These are phyloP conservation scores for Anisogramma anomala DNA, from an alignment of 2,329 filamentous ascomycete species.

Conservation along the genomic window DNA sequence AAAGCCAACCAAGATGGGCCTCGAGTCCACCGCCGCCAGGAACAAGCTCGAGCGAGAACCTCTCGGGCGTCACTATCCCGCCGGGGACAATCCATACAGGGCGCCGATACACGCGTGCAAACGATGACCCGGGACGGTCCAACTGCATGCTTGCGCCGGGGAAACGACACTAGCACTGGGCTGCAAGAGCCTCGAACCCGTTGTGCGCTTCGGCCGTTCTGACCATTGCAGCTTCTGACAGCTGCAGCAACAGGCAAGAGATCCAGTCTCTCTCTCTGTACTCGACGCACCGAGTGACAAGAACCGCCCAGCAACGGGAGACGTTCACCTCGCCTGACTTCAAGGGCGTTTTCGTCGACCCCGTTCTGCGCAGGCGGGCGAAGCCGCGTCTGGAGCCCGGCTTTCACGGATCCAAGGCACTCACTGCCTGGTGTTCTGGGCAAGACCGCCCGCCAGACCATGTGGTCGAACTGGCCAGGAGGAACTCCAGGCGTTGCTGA, in stretches of 20 bases:
- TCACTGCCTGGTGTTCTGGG: slow-evolving; percentile 87
- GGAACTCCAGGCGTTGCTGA: slow-evolving; percentile 56
- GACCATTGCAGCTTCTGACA: neutral
- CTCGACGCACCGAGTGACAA: slow-evolving; percentile 56
- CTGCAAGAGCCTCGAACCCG: no score
- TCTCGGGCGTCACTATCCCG: slow-evolving; percentile 38
- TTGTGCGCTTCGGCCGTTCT: no score
- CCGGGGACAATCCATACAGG: slow-evolving; percentile 62
- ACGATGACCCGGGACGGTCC: slow-evolving; percentile 52
- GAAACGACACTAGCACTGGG: neutral
- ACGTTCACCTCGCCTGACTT: slow-evolving; percentile 63
- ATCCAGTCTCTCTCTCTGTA: slow-evolving; percentile 67
- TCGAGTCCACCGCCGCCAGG: slow-evolving; percentile 30
- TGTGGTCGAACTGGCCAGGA: slow-evolving; percentile 55
- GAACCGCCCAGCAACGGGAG: slow-evolving; percentile 64
- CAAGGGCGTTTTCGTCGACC: slow-evolving; percentile 61
- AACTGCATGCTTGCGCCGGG: neutral
- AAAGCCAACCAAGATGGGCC: slow-evolving; percentile 26
- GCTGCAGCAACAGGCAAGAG: slow-evolving; percentile 34
- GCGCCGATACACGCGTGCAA: slow-evolving; percentile 57
- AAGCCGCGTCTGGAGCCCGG: slow-evolving; percentile 51
- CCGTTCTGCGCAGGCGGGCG: slow-evolving; percentile 59
- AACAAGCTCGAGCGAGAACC: slow-evolving; percentile 43
- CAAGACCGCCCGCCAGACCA: slow-evolving; percentile 69
- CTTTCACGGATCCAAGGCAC: slow-evolving; percentile 63